Percentiles rank a stretch among this genome's conserved stretches.
These are phyloP conservation scores for Alternaria brassicae DNA, from an alignment of 2,329 filamentous ascomycete genomes.

Conservation along the genomic window DNA sequence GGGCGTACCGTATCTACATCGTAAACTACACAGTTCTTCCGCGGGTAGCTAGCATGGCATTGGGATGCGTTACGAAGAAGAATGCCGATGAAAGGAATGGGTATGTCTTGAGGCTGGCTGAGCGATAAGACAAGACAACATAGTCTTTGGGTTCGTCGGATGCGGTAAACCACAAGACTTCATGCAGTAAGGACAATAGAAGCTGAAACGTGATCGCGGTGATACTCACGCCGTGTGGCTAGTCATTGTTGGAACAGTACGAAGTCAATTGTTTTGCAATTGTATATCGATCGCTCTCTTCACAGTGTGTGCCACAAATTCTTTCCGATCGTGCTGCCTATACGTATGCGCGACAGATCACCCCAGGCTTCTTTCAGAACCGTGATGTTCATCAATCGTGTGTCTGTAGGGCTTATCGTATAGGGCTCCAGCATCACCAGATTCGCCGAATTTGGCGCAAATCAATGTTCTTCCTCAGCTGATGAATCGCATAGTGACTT, in stretches of 20 bases:
- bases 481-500: conserved; percentile 35
- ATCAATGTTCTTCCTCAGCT: conserved; percentile 6
- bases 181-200: background rate
- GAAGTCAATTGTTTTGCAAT: background rate
- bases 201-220: background rate
- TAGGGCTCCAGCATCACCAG: background rate
- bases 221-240: background rate
- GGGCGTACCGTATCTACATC: background rate
- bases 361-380: background rate
- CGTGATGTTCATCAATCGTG: background rate
- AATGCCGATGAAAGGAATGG: background rate
- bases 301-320: background rate
- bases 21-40: background rate
- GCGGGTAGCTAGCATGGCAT: background rate
- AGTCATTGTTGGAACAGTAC: background rate
- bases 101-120: background rate
- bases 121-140: background rate
- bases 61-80: background rate
- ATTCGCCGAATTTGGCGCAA: background rate
- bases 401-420: background rate
- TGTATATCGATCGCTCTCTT: background rate
- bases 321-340: background rate
- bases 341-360: background rate
- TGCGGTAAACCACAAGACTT: background rate
- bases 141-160: background rate